phyloP scores from a whole-genome alignment of 164 flowering plant genomes.

The Berberis thunbergii region DNA sequence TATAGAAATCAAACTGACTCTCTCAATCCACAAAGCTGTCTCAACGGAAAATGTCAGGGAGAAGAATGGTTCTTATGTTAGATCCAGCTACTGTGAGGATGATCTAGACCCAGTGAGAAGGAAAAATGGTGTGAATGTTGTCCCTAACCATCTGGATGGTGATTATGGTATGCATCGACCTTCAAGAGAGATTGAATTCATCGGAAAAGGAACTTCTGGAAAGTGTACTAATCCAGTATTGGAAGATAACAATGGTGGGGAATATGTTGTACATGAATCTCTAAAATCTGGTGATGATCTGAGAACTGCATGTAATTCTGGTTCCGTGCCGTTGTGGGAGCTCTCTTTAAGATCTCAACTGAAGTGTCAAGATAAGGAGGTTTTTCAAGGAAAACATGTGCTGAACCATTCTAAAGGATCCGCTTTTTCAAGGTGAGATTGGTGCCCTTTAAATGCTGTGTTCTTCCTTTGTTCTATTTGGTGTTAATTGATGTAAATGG shows the following conservation, averaged over 20 bases:
- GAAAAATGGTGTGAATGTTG: slow-evolving; percentile 4
- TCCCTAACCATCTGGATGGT: slow-evolving; percentile 9
- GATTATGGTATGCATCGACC: slow-evolving; percentile 14
- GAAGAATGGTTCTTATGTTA: slow-evolving; percentile 8
- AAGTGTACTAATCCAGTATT: slow-evolving; percentile 6
- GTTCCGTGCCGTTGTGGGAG: slow-evolving; percentile 23
- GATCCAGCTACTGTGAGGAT: slow-evolving; percentile 9
- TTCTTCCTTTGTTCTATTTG: neutral
- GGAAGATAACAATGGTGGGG: slow-evolving; percentile 1
- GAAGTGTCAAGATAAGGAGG: slow-evolving; percentile 11
- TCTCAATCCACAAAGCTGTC: slow-evolving; percentile 10
- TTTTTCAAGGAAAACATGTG: slow-evolving; percentile 19
- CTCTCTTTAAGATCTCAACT: slow-evolving; percentile 28
- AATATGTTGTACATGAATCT: slow-evolving; percentile 5
- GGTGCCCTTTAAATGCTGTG: neutral
- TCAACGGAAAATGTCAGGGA: slow-evolving; percentile 11
- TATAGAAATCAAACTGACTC: slow-evolving; percentile 11
- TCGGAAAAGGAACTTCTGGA: slow-evolving; percentile 14
- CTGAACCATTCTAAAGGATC: slow-evolving; percentile 36
- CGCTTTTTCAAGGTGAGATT: slow-evolving; percentile 41
- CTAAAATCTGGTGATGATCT: neutral
- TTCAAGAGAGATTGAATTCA: slow-evolving; percentile 12
- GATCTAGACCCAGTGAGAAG: slow-evolving; percentile 3
- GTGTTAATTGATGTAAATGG: too few relatives aligned
- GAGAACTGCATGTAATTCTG: neutral